A percentile compares a stretch with the other conserved stretches of the same genome.
These are phyloP conservation scores for Coffea humblotiana DNA, from an alignment of 305 asterid species.

Conservation along the genomic window DNA sequence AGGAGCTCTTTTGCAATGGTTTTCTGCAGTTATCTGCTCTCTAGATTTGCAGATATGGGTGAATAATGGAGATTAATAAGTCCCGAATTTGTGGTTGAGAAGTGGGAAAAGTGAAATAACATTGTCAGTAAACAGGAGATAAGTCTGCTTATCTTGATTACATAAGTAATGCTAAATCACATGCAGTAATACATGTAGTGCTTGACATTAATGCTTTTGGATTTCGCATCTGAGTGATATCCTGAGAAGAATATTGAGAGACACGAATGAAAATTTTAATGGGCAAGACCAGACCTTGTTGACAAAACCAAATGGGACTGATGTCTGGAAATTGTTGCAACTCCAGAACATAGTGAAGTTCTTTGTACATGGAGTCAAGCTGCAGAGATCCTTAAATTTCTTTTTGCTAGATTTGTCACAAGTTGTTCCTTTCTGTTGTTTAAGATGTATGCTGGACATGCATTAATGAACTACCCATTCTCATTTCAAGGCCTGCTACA, in stretches of 20 bases:
- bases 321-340: not conserved
- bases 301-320: not conserved
- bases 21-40: slow-evolving; percentile 1
- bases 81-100: not conserved
- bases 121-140: not conserved
- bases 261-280: not conserved
- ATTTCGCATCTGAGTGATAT: slow-evolving; percentile 1
- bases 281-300: not conserved
- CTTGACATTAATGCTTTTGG: not conserved
- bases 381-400: not conserved
- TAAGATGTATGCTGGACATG: not conserved
- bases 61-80: not conserved
- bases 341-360: not conserved
- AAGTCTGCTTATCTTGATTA: not conserved
- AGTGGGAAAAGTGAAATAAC: not conserved
- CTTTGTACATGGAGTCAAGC: not conserved
- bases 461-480: slow-evolving; percentile 5
- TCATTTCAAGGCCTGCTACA: slow-evolving; percentile 29
- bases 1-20: not conserved
- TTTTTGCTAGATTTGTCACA: not conserved
- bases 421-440: slow-evolving; percentile 5
- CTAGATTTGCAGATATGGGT: not conserved
- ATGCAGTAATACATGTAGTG: not conserved
- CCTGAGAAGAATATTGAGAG: slow-evolving; percentile 1
- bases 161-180: not conserved